Conservation (phyloP, 805 yeast genomes). For the Ogataea chonburiensis region DNA sequence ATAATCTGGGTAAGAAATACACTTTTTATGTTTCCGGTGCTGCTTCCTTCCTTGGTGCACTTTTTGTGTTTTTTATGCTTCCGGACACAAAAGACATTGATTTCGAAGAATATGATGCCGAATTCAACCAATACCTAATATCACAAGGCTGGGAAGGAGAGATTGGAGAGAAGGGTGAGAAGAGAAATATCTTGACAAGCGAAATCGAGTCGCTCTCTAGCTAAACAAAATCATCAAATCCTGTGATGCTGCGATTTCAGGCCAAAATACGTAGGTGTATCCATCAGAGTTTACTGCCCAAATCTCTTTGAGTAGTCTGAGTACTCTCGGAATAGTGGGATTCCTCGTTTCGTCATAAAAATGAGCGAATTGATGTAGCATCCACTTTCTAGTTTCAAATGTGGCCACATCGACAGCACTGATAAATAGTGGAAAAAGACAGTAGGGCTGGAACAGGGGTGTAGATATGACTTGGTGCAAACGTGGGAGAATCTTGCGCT, state of each 20-base stretch:
- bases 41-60: slow-evolving; percentile 30
- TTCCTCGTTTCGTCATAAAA: slow-evolving; percentile 8
- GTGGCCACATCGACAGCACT: slow-evolving; percentile 18
- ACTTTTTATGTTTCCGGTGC: slow-evolving; percentile 49
- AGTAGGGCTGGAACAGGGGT: neutral
- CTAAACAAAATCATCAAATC: too few relatives aligned
- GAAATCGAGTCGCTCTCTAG: too few relatives aligned
- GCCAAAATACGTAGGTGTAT: slow-evolving; percentile 16
- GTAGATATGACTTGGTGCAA: slow-evolving; percentile 4
- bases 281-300: slow-evolving; percentile 18
- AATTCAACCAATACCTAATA: slow-evolving; percentile 43
- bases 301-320: slow-evolving; percentile 9
- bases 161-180: slow-evolving; percentile 36
- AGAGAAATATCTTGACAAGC: slow-evolving; percentile 1
- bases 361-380: slow-evolving; percentile 11
- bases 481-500: slow-evolving; percentile 6
- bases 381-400: slow-evolving; percentile 18
- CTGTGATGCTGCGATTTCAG: slow-evolving; percentile 17
- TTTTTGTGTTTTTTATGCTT: slow-evolving; percentile 39
- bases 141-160: slow-evolving; percentile 47
- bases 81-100: slow-evolving; percentile 47
- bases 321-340: slow-evolving; percentile 5
- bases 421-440: slow-evolving; percentile 14
- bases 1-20: slow-evolving; percentile 42
- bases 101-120: slow-evolving; percentile 44